Evolutionary conservation across 176 grass and related monocot species (phyloP).

Genomic region (Musa troglodytarum): DNA sequence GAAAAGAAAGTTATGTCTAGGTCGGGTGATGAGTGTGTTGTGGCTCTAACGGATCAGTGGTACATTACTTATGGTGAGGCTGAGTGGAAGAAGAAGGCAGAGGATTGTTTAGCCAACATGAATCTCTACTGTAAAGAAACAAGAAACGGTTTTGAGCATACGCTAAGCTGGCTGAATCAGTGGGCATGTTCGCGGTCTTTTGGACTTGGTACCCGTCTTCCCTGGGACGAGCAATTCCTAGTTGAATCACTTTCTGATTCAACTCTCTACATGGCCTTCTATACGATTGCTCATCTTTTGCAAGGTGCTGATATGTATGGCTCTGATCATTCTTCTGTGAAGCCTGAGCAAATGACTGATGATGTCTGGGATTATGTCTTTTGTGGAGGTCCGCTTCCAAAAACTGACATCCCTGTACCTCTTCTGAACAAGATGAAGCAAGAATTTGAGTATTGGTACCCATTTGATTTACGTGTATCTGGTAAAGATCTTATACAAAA

Average conservation of each 20-base stretch:
- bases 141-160: slow-evolving; percentile 57
- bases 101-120: slow-evolving; percentile 49
- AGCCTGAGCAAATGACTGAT: slow-evolving; percentile 63
- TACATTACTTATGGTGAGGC: slow-evolving; percentile 78
- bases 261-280: slow-evolving; percentile 79
- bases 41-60: slow-evolving; percentile 74
- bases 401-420: slow-evolving; percentile 34
- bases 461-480: slow-evolving; percentile 71
- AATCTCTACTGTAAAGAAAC: slow-evolving; percentile 54
- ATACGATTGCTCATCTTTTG: slow-evolving; percentile 51
- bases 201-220: slow-evolving; percentile 69
- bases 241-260: slow-evolving; percentile 83
- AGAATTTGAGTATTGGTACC: slow-evolving; percentile 88
- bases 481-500: slow-evolving; percentile 84
- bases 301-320: slow-evolving; percentile 74
- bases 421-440: slow-evolving; percentile 60
- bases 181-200: slow-evolving; percentile 78
- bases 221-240: slow-evolving; percentile 67
- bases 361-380: slow-evolving; percentile 71
- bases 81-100: slow-evolving; percentile 57
- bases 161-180: slow-evolving; percentile 64
- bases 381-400: slow-evolving; percentile 38
- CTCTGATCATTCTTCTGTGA: slow-evolving; percentile 29
- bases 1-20: slow-evolving; percentile 72
- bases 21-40: slow-evolving; percentile 81